Percentiles rank a stretch among this genome's conserved stretches.
These are phyloP conservation scores for Phytopythium kandeliae DNA, from an alignment of 352 stramenopile species.

Conservation along the genomic window DNA sequence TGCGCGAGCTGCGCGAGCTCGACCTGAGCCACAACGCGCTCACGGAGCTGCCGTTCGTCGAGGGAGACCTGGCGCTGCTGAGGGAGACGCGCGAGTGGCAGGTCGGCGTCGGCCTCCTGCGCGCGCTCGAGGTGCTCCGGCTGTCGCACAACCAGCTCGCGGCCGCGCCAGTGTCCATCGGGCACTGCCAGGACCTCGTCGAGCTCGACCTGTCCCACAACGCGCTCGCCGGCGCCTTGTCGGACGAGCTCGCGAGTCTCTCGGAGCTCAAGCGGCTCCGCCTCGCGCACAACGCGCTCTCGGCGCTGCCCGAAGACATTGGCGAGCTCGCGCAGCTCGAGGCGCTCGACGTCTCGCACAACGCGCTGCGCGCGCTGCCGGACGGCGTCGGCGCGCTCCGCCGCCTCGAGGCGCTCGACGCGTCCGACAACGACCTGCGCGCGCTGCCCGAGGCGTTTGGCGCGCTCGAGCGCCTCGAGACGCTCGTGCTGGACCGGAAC, in stretches of 20 bases:
- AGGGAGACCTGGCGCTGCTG: conserved; percentile 63
- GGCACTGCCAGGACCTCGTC: conserved; percentile 34
- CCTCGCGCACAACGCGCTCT: conserved; percentile 39
- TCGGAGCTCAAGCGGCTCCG: conserved; percentile 24
- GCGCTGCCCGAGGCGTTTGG: conserved; percentile 36
- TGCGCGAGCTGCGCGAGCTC: conserved; percentile 33
- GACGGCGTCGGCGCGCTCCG: conserved; percentile 33
- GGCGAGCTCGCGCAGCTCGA: conserved; percentile 30
- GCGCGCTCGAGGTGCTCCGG: conserved; percentile 29
- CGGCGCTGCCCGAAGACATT: conserved; percentile 31
- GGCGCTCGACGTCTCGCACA: conserved; percentile 32
- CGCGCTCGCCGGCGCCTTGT: conserved; percentile 18
- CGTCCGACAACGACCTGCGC: conserved; percentile 39
- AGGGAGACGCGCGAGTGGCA: conserved; percentile 71
- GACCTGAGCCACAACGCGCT: conserved; percentile 54
- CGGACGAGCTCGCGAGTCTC: conserved; percentile 35
- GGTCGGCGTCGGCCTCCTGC: conserved; percentile 50
- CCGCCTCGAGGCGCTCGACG: conserved; percentile 27
- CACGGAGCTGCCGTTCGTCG: conserved; percentile 47
- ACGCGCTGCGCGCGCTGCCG: conserved; percentile 33
- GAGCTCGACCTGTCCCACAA: conserved; percentile 55
- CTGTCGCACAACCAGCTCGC: conserved; percentile 52
- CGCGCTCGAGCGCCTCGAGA: conserved; percentile 15
- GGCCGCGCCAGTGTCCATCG: conserved; percentile 38
- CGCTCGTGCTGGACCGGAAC: conserved; percentile 41